These are phyloP conservation scores for Tetradesmus lagerheimii DNA, from an alignment of 139 green algal genomes.

Conservation along the genomic window DNA sequence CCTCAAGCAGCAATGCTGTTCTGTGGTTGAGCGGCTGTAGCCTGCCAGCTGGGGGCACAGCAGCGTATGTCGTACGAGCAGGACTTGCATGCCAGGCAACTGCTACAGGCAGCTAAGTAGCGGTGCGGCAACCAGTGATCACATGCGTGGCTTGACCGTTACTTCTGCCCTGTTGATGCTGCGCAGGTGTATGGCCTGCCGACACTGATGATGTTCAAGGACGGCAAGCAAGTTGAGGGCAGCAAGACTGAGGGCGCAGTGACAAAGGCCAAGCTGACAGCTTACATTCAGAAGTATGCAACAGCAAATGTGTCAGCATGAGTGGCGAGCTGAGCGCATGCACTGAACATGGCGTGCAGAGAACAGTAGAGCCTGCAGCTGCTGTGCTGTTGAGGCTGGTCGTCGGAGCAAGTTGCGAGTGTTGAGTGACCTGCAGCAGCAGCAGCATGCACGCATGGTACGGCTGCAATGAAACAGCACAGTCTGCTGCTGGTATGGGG, in stretches of 20 bases:
- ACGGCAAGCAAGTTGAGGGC: slow-evolving; percentile 83
- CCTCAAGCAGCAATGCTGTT: too few relatives aligned
- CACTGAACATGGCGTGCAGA: background rate
- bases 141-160: too few relatives aligned
- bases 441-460: background rate
- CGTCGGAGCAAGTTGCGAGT: background rate
- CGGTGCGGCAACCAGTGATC: too few relatives aligned
- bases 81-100: too few relatives aligned
- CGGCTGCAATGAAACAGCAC: background rate
- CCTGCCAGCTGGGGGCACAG: background rate
- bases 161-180: background rate
- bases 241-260: slow-evolving; percentile 93
- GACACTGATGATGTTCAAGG: slow-evolving; percentile 93
- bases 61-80: too few relatives aligned
- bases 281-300: slow-evolving; percentile 81
- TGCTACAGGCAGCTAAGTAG: too few relatives aligned
- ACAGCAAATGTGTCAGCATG: background rate
- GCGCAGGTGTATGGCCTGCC: slow-evolving; percentile 95
- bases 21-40: too few relatives aligned
- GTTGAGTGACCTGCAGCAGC: background rate
- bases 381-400: background rate
- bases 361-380: background rate
- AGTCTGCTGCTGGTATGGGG: background rate
- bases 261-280: slow-evolving; percentile 73
- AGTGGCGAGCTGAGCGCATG: background rate